Percentiles rank a stretch among this genome's conserved stretches.
These are phyloP conservation scores for Vigna hirtella DNA, from an alignment of 306 rosid genomes.

Conservation along the genomic window DNA sequence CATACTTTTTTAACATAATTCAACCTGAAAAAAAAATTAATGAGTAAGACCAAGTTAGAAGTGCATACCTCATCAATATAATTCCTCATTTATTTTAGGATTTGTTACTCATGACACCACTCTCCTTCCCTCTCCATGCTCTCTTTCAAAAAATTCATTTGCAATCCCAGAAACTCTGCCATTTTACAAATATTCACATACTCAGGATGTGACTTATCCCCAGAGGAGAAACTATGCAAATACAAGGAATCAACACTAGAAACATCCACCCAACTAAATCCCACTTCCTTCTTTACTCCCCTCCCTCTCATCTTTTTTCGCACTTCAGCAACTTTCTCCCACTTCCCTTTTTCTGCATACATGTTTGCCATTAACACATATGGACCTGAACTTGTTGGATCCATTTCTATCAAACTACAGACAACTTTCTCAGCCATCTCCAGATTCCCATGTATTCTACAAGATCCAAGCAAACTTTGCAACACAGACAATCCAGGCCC, in stretches of 20 bases:
- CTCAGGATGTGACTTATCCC: constrained; percentile 71
- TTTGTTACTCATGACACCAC: constrained; percentile 26
- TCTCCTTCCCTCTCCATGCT: constrained; percentile 36
- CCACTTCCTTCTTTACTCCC: constrained; percentile 81
- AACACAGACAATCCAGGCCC: constrained; percentile 70
- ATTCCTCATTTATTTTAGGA: not conserved
- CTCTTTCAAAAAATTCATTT: constrained; percentile 63
- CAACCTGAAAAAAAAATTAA: not conserved
- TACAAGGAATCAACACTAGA: constrained; percentile 59
- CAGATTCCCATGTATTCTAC: constrained; percentile 68
- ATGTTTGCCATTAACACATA: constrained; percentile 78
- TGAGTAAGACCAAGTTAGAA: constrained; percentile 9
- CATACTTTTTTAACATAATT: not conserved
- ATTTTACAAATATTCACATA: constrained; percentile 67
- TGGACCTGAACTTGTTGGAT: constrained; percentile 73
- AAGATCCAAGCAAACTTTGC: constrained; percentile 86
- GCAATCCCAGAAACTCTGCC: constrained; percentile 69
- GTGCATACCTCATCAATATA: constrained; percentile 17
- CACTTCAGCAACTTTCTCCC: constrained; percentile 84
- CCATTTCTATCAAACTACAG: constrained; percentile 61
- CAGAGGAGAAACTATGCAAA: constrained; percentile 81
- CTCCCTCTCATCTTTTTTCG: constrained; percentile 77
- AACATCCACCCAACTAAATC: constrained; percentile 83
- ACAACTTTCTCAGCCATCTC: constrained; percentile 76
- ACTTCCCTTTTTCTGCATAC: constrained; percentile 79